Conservation (phyloP, 202 grass and related monocot species). For the Elaeis oleifera region DNA sequence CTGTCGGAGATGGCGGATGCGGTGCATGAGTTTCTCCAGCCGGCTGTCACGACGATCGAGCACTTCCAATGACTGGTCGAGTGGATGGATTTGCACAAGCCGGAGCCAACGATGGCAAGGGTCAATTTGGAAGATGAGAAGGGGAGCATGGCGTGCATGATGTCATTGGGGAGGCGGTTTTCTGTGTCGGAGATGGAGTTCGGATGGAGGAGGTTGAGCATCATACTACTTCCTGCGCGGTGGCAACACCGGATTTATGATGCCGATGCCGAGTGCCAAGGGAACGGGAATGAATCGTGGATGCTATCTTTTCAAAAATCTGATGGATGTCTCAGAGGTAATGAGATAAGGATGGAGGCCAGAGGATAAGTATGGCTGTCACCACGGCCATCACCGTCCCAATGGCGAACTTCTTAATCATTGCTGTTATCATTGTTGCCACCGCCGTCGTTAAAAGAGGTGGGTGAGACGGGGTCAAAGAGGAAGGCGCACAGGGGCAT, state of each 20-base stretch:
- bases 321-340: constrained; percentile 44
- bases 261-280: constrained; percentile 63
- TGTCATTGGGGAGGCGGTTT: constrained; percentile 61
- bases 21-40: constrained; percentile 54
- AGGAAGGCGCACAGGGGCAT: too few relatives aligned
- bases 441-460: too few relatives aligned
- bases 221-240: constrained; percentile 93
- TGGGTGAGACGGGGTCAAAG: too few relatives aligned
- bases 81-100: constrained; percentile 49
- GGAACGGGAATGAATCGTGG: constrained; percentile 62
- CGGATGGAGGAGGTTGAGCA: constrained; percentile 46
- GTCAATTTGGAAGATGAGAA: constrained; percentile 14
- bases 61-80: constrained; percentile 57
- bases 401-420: too few relatives aligned
- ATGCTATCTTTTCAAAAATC: constrained; percentile 28
- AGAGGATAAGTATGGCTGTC: too few relatives aligned
- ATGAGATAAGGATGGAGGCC: too few relatives aligned
- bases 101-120: constrained; percentile 32
- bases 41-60: constrained; percentile 32
- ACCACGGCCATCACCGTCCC: too few relatives aligned
- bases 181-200: constrained; percentile 50
- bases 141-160: constrained; percentile 27
- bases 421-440: too few relatives aligned
- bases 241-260: constrained; percentile 49
- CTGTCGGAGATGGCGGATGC: not conserved